These are phyloP conservation scores for Chrysosporium queenslandicum DNA, from an alignment of 2,329 filamentous ascomycete species.

Conservation along the genomic window DNA sequence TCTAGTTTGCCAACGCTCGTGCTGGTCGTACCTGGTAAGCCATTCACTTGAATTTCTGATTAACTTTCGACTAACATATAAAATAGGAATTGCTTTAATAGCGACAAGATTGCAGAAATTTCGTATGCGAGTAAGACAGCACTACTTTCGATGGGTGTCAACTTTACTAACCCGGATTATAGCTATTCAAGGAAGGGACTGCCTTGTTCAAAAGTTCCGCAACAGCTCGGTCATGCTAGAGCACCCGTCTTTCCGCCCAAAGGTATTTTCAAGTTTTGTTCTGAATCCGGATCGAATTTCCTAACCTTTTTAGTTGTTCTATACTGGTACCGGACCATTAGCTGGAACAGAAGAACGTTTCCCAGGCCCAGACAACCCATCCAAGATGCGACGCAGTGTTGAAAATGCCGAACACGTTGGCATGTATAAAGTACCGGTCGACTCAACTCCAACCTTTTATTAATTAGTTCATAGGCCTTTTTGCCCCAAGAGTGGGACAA, in stretches of 20 bases:
- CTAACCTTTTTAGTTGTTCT: conserved; percentile 47
- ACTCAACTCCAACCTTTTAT: conserved; percentile 6
- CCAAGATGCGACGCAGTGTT: conserved; percentile 77
- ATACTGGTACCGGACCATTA: conserved; percentile 41
- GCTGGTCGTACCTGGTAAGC: conserved; percentile 60
- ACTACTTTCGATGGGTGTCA: not conserved
- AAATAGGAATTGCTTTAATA: conserved; percentile 66
- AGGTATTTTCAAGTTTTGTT: conserved; percentile 43
- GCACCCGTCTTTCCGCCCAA: conserved; percentile 68
- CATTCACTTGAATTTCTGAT: not conserved
- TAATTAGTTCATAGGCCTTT: conserved; percentile 49
- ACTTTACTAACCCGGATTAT: conserved; percentile 22
- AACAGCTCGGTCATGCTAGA: conserved; percentile 96
- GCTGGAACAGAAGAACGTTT: conserved; percentile 66
- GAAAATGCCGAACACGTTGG: conserved; percentile 80
- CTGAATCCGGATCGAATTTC: conserved; percentile 24
- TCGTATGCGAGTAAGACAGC: conserved; percentile 80
- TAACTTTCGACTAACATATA: conserved; percentile 14
- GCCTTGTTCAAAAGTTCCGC: conserved; percentile 85
- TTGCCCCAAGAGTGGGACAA: conserved; percentile 67
- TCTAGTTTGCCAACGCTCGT: conserved; percentile 60
- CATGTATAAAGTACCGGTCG: conserved; percentile 34
- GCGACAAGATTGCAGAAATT: conserved; percentile 75
- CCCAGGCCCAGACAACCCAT: conserved; percentile 68
- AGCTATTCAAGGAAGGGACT: conserved; percentile 89